Base-by-base conservation (phyloP, 305 asterid species). In the Fraxinus albicans region DNA sequence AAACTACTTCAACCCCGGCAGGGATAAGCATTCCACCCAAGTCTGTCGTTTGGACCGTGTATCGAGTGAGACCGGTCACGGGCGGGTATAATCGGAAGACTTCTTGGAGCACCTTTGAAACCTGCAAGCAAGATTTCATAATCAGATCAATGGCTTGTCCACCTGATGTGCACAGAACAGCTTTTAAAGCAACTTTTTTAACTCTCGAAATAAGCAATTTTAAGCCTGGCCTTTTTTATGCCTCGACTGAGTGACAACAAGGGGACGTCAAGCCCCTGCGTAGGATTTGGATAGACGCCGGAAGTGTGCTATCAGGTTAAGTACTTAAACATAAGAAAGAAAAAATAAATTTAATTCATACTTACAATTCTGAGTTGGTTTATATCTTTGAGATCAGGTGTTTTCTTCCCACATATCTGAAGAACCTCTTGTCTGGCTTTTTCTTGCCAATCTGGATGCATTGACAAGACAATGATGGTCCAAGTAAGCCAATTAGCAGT, bases 401-500 rank as follows among this genome's bases (percentile, higher is more conserved):
- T 69, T 73, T 35, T 29, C 44, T 81, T 81, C 34, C 88, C 89
- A 67, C 83, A 86, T 8, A 81, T 83, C 19, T 77, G 86, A 5
- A 40, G 81, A 44, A 87, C 89, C 36, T 86, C 92, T 77, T 86
- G 81, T 75, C 89, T 83, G 3, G 89, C 88, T 65, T 73, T 84
- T 17, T 86, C 84, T 83, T 89, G 90, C 90, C 92, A 89, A 53
- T 86, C 73, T 17, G 85, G 88, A 78, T 83, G 84, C 85, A 53
- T 84, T 15, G 84, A 79, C 38, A 87, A 8, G 9, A 89, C 65
- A 27, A 88, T 74, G 58, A 86, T 79, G 1, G 89, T 83, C 90
- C 89, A 86, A 4, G 86, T 83, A 27, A 88, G 87, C 87, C 84
- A 84, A 3, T 73, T 72, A 12, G 88, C 84, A 2, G 88, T 78